phyloP scores from a whole-genome alignment of 2,329 filamentous ascomycete species.

The Onygena corvina region DNA sequence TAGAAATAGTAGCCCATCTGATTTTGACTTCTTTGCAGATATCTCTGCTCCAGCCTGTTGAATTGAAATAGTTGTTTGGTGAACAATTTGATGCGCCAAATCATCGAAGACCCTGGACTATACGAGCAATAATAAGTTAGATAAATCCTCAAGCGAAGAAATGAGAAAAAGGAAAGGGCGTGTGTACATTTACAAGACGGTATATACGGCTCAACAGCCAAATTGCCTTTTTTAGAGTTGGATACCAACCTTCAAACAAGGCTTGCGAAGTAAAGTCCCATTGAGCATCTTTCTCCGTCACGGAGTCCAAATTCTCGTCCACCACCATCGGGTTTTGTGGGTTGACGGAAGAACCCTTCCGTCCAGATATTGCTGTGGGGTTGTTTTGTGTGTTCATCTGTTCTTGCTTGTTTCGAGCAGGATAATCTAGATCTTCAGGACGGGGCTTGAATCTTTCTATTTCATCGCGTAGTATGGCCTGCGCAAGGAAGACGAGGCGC shows the following conservation, averaged over 20 bases:
- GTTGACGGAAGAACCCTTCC: slow-evolving; percentile 35
- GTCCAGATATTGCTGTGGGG: slow-evolving; percentile 42
- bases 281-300: slow-evolving; percentile 33
- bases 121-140: slow-evolving; percentile 16
- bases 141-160: slow-evolving; percentile 14
- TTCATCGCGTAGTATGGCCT: slow-evolving; percentile 51
- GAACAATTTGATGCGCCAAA: slow-evolving; percentile 68
- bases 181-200: slow-evolving; percentile 50
- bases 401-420: slow-evolving; percentile 39
- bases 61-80: slow-evolving; percentile 76
- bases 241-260: slow-evolving; percentile 51
- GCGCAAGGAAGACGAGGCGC: slow-evolving; percentile 52
- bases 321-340: slow-evolving; percentile 41
- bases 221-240: slow-evolving; percentile 54
- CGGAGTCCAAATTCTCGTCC: slow-evolving; percentile 40
- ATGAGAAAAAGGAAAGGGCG: not conserved
- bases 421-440: slow-evolving; percentile 54
- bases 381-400: slow-evolving; percentile 31
- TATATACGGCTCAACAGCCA: slow-evolving; percentile 59
- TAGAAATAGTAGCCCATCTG: slow-evolving; percentile 79
- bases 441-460: slow-evolving; percentile 56
- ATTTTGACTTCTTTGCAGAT: slow-evolving; percentile 46
- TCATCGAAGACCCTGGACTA: slow-evolving; percentile 59
- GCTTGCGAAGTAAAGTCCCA: slow-evolving; percentile 47
- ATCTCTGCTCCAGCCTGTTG: slow-evolving; percentile 63